Evolutionary conservation across 352 stramenopile genomes (phyloP).

Genomic region (Globisporangium recalcitrans): DNA sequence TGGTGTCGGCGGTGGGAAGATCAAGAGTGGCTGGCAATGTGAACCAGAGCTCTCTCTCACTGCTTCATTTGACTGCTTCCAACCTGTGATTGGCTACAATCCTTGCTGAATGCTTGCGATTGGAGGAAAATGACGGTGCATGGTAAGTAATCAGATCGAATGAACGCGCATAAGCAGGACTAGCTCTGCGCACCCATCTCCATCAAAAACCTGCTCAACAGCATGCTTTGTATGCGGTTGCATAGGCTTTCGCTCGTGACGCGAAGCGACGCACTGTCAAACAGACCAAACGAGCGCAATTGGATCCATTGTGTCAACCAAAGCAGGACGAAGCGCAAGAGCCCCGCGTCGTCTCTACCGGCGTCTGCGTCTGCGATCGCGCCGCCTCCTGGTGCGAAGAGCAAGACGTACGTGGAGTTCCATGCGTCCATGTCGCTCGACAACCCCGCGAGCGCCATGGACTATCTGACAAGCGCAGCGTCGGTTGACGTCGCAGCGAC

Average conservation of each 20-base stretch:
- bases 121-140: not conserved
- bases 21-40: not conserved
- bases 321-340: slow-evolving; percentile 1
- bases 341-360: not conserved
- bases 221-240: slow-evolving; percentile 8
- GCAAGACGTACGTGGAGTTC: slow-evolving; percentile 38
- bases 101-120: not conserved
- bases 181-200: not conserved
- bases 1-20: not conserved
- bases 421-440: slow-evolving; percentile 69
- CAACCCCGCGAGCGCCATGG: slow-evolving; percentile 21
- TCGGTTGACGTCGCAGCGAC: slow-evolving; percentile 10
- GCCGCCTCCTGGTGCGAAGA: not conserved
- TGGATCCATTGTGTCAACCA: not conserved
- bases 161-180: not conserved
- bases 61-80: too few species aligned
- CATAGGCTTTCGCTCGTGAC: not conserved
- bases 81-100: slow-evolving; percentile 7
- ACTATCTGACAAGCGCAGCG: not conserved
- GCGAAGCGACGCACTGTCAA: slow-evolving; percentile 3
- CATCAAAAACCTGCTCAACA: not conserved
- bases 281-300: not conserved
- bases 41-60: not conserved
- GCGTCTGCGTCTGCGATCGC: not conserved
- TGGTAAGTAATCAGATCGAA: slow-evolving; percentile 15